Evolutionary conservation across 371 early-diverging fungal genomes (phyloP), one percentile per base, ranked within the genome.

Genomic region (Mortierella sp.): DNA sequence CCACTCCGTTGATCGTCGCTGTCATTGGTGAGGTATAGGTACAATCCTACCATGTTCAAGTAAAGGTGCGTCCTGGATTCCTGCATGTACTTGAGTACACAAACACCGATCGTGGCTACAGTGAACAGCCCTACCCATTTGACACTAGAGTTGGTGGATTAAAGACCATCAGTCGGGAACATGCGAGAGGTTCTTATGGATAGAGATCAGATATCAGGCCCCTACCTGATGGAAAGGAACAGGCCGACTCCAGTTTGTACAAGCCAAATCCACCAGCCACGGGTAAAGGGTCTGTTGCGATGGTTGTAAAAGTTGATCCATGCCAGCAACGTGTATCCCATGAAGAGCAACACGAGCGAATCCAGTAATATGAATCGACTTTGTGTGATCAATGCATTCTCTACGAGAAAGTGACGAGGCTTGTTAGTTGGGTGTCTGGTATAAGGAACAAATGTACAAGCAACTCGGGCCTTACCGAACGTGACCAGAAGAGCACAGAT

Each of bases 101-200:
- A 73, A 3, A 63, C 55, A 1, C 99, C 99, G 25, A 98, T 96
- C 7, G 96, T 81, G 4, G 95, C 94, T 10, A 95, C 92, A 9
- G 93, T 92, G 79, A 99, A 94, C 48, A 97, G 84, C 0, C 99
- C 99, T 19, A 99, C 97, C 99, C 99, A 99, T 79, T 99, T 99
- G 7, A 99, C 50, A 21, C 50, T 49, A 28, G 5, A 16, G 17
- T n/a, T n/a, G n/a, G n/a, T n/a, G n/a, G n/a, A n/a, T n/a, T n/a
- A n/a, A n/a, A n/a, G n/a, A n/a, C n/a, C n/a, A n/a, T n/a, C n/a
- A n/a, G n/a, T n/a, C n/a, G n/a, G n/a, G n/a, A n/a, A 31, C 19
- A 25, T n/a, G 7, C 22, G 16, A n/a, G n/a, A n/a, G n/a, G n/a
- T n/a, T n/a, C n/a, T n/a, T n/a, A 14, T 39, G 14, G 14, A 39